Evolutionary conservation across 2,329 filamentous ascomycete species (phyloP).

Genomic region (Trichoderma guizhouense): DNA sequence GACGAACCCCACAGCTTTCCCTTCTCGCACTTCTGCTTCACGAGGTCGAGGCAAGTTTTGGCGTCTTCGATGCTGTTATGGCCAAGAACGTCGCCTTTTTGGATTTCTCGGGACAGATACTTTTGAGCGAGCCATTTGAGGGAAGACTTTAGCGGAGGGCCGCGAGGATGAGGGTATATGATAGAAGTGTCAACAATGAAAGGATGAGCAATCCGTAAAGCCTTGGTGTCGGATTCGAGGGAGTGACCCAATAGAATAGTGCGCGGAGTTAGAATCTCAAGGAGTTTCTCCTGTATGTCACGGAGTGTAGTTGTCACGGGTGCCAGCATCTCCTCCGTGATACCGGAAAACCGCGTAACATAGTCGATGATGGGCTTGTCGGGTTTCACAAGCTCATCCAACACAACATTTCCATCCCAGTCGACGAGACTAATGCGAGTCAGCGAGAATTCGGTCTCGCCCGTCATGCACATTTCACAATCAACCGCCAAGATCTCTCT

Average conservation of each 20-base stretch:
- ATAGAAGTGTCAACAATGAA: conserved; percentile 91
- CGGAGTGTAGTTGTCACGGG: conserved; percentile 76
- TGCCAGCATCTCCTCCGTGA: conserved; percentile 80
- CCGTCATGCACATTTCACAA: conserved; percentile 96
- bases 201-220: conserved; percentile 81
- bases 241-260: conserved; percentile 79
- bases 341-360: conserved; percentile 86
- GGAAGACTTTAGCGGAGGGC: conserved; percentile 83
- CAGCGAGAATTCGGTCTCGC: conserved; percentile 73
- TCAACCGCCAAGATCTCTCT: conserved; percentile 78
- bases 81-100: conserved; percentile 70
- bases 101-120: conserved; percentile 82
- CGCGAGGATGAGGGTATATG: conserved; percentile 85
- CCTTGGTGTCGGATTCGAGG: conserved; percentile 77
- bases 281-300: conserved; percentile 77
- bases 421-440: conserved; percentile 83
- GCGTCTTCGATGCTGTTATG: conserved; percentile 95
- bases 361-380: conserved; percentile 87
- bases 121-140: conserved; percentile 87
- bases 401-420: conserved; percentile 77
- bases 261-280: conserved; percentile 66
- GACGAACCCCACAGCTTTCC: conserved; percentile 81
- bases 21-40: conserved; percentile 94
- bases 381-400: conserved; percentile 93
- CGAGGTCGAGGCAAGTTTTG: conserved; percentile 82